Evolutionary conservation across 305 asterid genomes (phyloP).

Genomic region (Caryopteris hybrid): DNA sequence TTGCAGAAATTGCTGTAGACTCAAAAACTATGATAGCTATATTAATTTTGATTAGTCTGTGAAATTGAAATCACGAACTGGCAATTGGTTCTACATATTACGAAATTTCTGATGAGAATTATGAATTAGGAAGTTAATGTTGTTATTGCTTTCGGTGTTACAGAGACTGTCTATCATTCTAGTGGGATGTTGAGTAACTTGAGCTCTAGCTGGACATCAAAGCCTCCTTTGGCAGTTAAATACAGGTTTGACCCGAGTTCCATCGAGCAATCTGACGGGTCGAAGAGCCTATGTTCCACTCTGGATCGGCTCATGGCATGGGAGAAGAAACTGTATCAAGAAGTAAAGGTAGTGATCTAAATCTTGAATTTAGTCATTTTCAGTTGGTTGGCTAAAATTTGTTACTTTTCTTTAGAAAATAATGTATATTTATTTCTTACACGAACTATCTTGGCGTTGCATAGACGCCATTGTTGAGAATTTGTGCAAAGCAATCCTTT

Average conservation of each 20-base stretch:
- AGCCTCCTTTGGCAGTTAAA: slow-evolving; percentile 84
- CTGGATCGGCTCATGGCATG: slow-evolving; percentile 93
- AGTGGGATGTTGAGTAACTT: slow-evolving; percentile 82
- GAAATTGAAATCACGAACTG: not conserved
- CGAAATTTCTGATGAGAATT: not conserved
- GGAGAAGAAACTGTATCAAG: slow-evolving; percentile 92
- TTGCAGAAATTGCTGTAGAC: not conserved
- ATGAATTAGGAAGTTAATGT: not conserved
- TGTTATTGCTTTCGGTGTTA: slow-evolving; percentile 9
- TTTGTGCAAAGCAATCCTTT: slow-evolving; percentile 18
- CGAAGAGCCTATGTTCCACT: slow-evolving; percentile 82
- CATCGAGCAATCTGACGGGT: slow-evolving; percentile 50
- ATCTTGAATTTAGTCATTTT: slow-evolving; percentile 2
- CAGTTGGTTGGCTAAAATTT: not conserved
- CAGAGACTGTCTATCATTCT: slow-evolving; percentile 93
- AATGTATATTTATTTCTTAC: not conserved
- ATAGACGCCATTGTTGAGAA: slow-evolving; percentile 32
- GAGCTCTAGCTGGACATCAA: slow-evolving; percentile 93
- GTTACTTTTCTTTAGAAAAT: not conserved
- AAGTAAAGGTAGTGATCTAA: slow-evolving; percentile 76
- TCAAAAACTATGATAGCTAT: not conserved
- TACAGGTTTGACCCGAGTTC: slow-evolving; percentile 67
- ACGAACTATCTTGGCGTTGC: slow-evolving; percentile 14
- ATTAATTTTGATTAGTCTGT: not conserved
- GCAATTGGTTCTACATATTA: not conserved